phyloP scores from a whole-genome alignment of 1,284 basidiomycete species.

The Pyrrhoderma lamaoense region DNA sequence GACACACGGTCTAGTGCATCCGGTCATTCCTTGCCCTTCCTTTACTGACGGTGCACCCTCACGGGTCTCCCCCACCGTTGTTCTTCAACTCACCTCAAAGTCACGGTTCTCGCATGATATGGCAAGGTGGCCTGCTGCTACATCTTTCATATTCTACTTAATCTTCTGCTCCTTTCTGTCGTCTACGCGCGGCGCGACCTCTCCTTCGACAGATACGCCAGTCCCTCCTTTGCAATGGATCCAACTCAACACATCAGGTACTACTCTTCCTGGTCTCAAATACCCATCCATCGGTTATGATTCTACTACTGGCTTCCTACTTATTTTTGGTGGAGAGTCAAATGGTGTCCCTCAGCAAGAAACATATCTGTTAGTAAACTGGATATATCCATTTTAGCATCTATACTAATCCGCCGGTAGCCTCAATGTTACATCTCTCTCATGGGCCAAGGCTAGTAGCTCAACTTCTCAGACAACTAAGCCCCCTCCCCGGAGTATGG shows the following conservation, averaged over 20 bases:
- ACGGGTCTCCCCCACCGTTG: background rate
- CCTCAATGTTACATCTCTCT: conserved; percentile 49
- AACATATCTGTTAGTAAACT: conserved; percentile 53
- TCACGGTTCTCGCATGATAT: background rate
- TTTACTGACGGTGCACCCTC: conserved; percentile 1
- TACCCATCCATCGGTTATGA: conserved; percentile 59
- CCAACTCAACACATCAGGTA: conserved; percentile 52
- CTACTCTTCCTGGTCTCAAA: conserved; percentile 55
- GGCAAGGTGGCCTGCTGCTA: background rate
- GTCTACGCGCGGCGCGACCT: conserved; percentile 6
- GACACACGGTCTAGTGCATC: too few relatives aligned
- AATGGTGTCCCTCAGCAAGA: conserved; percentile 52
- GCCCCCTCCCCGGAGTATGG: conserved; percentile 58
- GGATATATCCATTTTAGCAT: background rate
- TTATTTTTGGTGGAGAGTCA: conserved; percentile 73
- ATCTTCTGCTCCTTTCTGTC: conserved; percentile 29
- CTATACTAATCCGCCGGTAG: conserved; percentile 28
- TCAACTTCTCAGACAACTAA: conserved; percentile 36
- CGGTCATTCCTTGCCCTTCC: background rate
- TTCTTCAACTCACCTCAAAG: background rate
- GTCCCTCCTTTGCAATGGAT: conserved; percentile 61
- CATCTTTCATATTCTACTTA: conserved; percentile 16
- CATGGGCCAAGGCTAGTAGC: conserved; percentile 52
- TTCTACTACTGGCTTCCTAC: conserved; percentile 41
- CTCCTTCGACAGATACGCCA: conserved; percentile 31